phyloP scores from a whole-genome alignment of 1,139 yeast genomes.

The Lodderomyces theae region DNA sequence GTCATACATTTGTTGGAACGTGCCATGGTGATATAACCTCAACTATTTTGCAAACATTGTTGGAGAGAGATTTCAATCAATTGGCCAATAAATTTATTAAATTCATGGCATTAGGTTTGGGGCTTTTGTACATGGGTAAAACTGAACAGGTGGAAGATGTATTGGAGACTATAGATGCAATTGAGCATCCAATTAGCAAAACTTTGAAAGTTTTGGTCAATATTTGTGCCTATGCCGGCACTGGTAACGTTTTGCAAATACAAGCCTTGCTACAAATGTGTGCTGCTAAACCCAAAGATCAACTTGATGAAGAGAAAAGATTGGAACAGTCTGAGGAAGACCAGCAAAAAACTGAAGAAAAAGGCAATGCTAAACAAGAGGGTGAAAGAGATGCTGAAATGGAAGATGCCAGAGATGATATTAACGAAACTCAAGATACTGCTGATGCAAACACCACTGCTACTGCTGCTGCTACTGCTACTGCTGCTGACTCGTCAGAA shows the following conservation, averaged over 20 bases:
- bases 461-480: too few relatives aligned
- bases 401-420: slow-evolving; percentile 17
- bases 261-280: slow-evolving; percentile 89
- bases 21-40: slow-evolving; percentile 94
- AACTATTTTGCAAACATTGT: slow-evolving; percentile 80
- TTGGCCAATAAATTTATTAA: slow-evolving; percentile 83
- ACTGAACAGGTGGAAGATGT: slow-evolving; percentile 95
- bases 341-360: slow-evolving; percentile 18
- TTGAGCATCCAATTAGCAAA: slow-evolving; percentile 90
- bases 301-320: slow-evolving; percentile 32
- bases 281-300: slow-evolving; percentile 54
- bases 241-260: slow-evolving; percentile 94
- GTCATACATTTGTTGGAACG: slow-evolving; percentile 94
- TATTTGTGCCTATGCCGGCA: slow-evolving; percentile 94
- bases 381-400: slow-evolving; percentile 23
- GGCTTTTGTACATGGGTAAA: slow-evolving; percentile 89
- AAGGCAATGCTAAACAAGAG: slow-evolving; percentile 16
- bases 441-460: too few relatives aligned
- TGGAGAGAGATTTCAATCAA: slow-evolving; percentile 79
- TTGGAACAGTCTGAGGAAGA: slow-evolving; percentile 40
- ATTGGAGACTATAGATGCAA: slow-evolving; percentile 89
- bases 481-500: slow-evolving; percentile 12
- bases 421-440: neutral
- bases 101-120: slow-evolving; percentile 89
- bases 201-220: slow-evolving; percentile 88